Percentiles rank a stretch among this genome's conserved stretches.
Conservation (phyloP, 2,329 filamentous ascomycete species). For the Aspergillus japonicus region DNA sequence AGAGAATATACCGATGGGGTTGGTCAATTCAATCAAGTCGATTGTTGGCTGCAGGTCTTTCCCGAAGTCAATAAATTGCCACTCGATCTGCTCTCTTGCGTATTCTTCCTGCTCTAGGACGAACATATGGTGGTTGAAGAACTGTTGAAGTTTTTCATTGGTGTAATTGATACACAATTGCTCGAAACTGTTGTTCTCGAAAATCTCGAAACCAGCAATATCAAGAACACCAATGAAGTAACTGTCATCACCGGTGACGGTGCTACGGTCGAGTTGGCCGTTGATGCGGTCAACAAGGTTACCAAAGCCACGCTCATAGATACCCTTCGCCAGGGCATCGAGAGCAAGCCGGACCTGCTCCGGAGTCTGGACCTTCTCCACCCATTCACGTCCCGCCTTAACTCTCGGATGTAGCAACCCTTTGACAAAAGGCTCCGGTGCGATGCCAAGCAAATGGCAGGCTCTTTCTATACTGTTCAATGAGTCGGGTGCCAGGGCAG, state of each 20-base stretch:
- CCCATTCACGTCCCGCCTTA: slow-evolving; percentile 95
- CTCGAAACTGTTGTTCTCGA: slow-evolving; percentile 97
- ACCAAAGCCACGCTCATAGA: slow-evolving; percentile 94
- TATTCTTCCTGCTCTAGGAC: slow-evolving; percentile 98
- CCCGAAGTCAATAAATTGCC: slow-evolving; percentile 99
- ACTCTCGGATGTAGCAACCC: slow-evolving; percentile 89
- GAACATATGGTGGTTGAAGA: slow-evolving; percentile 99
- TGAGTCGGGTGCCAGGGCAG: slow-evolving; percentile 73
- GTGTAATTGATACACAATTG: slow-evolving; percentile 99
- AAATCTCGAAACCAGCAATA: slow-evolving; percentile 99
- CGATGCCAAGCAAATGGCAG: slow-evolving; percentile 80
- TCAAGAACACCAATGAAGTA: slow-evolving; percentile 97
- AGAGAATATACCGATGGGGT: slow-evolving; percentile 97
- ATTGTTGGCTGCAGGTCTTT: slow-evolving; percentile 96
- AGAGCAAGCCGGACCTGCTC: slow-evolving; percentile 90
- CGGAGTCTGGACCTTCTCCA: slow-evolving; percentile 95
- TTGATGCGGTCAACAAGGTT: slow-evolving; percentile 92
- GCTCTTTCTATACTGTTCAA: slow-evolving; percentile 73
- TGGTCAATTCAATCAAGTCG: slow-evolving; percentile 91
- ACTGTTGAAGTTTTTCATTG: slow-evolving; percentile 98
- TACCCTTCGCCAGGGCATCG: slow-evolving; percentile 91
- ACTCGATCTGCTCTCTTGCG: slow-evolving; percentile 94
- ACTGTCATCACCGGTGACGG: slow-evolving; percentile 79
- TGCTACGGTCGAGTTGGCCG: slow-evolving; percentile 80
- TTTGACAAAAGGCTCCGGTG: slow-evolving; percentile 79